phyloP scores from a whole-genome alignment of 2,329 filamentous ascomycete genomes.

The Scleromitrula shiraiana region DNA sequence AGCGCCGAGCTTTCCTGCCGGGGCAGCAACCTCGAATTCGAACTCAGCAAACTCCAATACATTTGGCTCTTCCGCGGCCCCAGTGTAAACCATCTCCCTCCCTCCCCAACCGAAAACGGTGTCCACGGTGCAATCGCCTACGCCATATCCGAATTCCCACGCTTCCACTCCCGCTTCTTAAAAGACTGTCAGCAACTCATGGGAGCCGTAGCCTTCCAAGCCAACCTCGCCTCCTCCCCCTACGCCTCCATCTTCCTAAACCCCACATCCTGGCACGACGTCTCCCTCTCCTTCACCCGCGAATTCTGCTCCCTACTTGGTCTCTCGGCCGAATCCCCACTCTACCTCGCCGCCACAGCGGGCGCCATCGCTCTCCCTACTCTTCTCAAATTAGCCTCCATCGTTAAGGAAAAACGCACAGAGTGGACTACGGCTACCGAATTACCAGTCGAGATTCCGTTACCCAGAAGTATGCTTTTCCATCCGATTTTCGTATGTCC shows the following conservation, averaged over 20 bases:
- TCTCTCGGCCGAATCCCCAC: conserved; percentile 81
- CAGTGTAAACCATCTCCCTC: conserved; percentile 45
- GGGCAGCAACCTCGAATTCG: conserved; percentile 91
- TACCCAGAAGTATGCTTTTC: conserved; percentile 60
- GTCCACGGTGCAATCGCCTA: conserved; percentile 64
- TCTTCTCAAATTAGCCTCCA: conserved; percentile 77
- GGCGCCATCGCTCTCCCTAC: conserved; percentile 86
- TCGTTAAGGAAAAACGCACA: conserved; percentile 81
- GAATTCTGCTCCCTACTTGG: conserved; percentile 93
- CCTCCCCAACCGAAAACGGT: conserved; percentile 47
- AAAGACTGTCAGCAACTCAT: conserved; percentile 75
- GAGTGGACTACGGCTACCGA: conserved; percentile 94
- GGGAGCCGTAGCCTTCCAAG: conserved; percentile 69
- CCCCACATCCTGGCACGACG: conserved; percentile 69
- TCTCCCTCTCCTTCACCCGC: conserved; percentile 78
- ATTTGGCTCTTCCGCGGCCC: conserved; percentile 75
- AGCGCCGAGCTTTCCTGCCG: conserved; percentile 64
- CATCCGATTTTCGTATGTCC: conserved; percentile 98
- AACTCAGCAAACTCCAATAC: conserved; percentile 83
- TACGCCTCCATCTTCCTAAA: conserved; percentile 75
- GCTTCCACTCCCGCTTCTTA: conserved; percentile 67
- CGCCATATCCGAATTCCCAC: conserved; percentile 63
- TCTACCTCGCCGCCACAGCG: conserved; percentile 88
- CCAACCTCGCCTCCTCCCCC: conserved; percentile 68
- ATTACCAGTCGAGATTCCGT: conserved; percentile 66